Evolutionary conservation across 768 basidiomycete genomes (phyloP).

Genomic region (Tylopilus felleus): DNA sequence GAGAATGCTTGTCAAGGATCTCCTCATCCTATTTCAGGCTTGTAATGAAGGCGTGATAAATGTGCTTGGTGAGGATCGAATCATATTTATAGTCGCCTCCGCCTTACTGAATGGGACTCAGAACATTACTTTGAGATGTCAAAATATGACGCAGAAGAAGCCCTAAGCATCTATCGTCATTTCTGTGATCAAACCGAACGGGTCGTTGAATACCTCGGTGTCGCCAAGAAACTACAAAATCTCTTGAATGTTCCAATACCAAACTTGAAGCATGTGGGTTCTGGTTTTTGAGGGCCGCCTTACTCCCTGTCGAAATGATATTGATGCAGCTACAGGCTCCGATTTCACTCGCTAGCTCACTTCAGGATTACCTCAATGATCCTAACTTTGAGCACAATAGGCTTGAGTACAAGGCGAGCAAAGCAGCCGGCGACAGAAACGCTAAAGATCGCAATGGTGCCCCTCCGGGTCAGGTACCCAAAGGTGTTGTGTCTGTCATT

Average conservation of each 20-base stretch:
- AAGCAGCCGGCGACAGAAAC: slow-evolving; percentile 54
- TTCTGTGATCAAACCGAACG: slow-evolving; percentile 93
- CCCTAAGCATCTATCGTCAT: slow-evolving; percentile 83
- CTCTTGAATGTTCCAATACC: slow-evolving; percentile 92
- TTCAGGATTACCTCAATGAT: slow-evolving; percentile 95
- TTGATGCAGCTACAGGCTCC: slow-evolving; percentile 65
- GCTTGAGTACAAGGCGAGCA: slow-evolving; percentile 84
- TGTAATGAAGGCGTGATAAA: slow-evolving; percentile 94
- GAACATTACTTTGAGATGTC: slow-evolving; percentile 99
- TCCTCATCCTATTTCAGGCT: slow-evolving; percentile 92
- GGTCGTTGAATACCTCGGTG: slow-evolving; percentile 88
- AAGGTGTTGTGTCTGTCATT: slow-evolving; percentile 14
- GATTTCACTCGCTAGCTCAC: slow-evolving; percentile 85
- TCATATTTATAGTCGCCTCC: slow-evolving; percentile 16
- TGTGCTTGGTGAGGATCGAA: slow-evolving; percentile 58
- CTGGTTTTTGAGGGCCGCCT: neutral
- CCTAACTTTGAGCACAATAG: slow-evolving; percentile 96
- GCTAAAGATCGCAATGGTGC: slow-evolving; percentile 6
- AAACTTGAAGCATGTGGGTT: slow-evolving; percentile 80
- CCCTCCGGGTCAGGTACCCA: slow-evolving; percentile 6
- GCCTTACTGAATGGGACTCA: slow-evolving; percentile 26
- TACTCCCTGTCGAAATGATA: neutral
- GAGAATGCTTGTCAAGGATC: slow-evolving; percentile 93
- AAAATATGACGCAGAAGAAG: slow-evolving; percentile 81
- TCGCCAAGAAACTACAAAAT: slow-evolving; percentile 91